Conservation (phyloP, 164 flowering plant species). For the Chimonanthus praecox region DNA sequence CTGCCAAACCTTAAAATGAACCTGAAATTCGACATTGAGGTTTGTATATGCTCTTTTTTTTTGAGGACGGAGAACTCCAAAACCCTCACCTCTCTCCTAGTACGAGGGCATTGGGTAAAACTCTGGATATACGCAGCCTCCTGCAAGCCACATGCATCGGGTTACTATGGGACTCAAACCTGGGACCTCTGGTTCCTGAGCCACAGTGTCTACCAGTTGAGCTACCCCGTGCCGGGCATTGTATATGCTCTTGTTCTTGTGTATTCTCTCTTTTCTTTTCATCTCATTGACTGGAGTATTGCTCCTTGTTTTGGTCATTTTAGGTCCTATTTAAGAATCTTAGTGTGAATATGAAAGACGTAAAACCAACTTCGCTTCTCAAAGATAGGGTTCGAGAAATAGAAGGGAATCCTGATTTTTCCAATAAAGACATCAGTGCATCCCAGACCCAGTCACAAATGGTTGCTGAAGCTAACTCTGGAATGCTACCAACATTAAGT, state of each 20-base stretch:
- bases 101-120: too few relatives aligned
- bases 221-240: too few relatives aligned
- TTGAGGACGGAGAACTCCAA: too few relatives aligned
- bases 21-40: constrained; percentile 98
- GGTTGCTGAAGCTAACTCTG: constrained; percentile 61
- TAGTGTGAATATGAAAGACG: constrained; percentile 82
- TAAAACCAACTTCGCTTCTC: constrained; percentile 73
- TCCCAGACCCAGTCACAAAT: constrained; percentile 67
- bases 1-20: constrained; percentile 97
- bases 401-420: constrained; percentile 98
- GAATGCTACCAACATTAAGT: constrained; percentile 42
- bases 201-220: too few relatives aligned
- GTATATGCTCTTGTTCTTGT: not conserved
- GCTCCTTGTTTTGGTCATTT: constrained; percentile 10
- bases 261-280: not conserved
- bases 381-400: constrained; percentile 74
- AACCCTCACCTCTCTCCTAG: too few relatives aligned
- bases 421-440: constrained; percentile 71
- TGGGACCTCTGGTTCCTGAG: too few relatives aligned
- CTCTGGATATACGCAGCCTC: too few relatives aligned
- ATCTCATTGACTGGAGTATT: not conserved
- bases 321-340: constrained; percentile 91
- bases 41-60: constrained; percentile 15
- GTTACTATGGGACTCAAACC: too few relatives aligned
- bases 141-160: too few relatives aligned